Evolutionary conservation across 495 filamentous ascomycete species (phyloP), one percentile per base, ranked within the genome.

Genomic region (Daldinia loculata): DNA sequence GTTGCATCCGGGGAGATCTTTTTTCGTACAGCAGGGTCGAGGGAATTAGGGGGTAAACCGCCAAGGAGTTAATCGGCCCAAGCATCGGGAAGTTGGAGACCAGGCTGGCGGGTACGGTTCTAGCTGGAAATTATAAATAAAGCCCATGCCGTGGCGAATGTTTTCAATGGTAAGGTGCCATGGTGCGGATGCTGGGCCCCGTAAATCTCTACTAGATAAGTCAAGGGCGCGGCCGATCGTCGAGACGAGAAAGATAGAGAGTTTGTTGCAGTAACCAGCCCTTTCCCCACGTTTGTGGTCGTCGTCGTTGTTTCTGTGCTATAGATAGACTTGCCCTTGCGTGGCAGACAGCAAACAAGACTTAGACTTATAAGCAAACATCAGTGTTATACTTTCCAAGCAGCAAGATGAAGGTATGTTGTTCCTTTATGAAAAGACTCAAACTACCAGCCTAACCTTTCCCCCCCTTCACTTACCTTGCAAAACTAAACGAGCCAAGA

Each of bases 191-290:
- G 39, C 43, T 66, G 22, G 43, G 32, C 56, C 48, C 56, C 52
- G 66, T 62, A 50, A 62, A 62, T 62, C 66, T 69, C 66, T 69
- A 62, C 66, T 62, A 69, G 58, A 69, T 61, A 70, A 64, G 61
- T 65, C 38, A 65, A 64, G 12, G 17, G 14, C 56, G 27, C 7
- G 45, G 67, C 45, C 50, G 67, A 70, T 70, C 12, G 27, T 53
- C 32, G 30, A 57, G 55, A 17, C 50, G 26, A 30, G 24, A 30
- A 24, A n/a, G 24, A 29, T 12, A 52, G 50, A 52, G 11, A 53
- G 14, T 53, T 52, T 19, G 32, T 14, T 14, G 17, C 19, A 38
- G 55, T 39, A 38, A 17, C 4, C 9, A 39, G 32, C 5, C 19
- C 50, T 53, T 39, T 57, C 32, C 19, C 41, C 32, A 14, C 19